phyloP scores from a whole-genome alignment of 768 basidiomycete genomes.

The Tricholoma saponaceum region DNA sequence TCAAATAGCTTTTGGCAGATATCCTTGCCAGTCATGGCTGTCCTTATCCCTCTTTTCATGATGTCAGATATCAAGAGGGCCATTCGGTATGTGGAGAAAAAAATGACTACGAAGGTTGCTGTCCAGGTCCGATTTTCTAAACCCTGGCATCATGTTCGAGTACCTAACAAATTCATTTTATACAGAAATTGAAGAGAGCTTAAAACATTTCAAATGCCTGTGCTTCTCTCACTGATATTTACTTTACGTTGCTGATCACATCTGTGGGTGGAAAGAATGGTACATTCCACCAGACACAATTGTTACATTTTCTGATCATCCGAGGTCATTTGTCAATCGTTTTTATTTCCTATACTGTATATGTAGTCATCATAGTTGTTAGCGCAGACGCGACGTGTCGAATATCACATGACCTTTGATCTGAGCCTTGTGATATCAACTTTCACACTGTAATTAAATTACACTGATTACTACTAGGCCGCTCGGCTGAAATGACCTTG shows the following conservation, averaged over 20 bases:
- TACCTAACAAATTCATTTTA: not conserved
- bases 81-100: slow-evolving; percentile 45
- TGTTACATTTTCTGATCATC: too few relatives aligned
- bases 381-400: too few relatives aligned
- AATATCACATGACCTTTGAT: not conserved
- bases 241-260: not conserved
- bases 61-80: slow-evolving; percentile 46
- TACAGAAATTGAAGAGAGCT: not conserved
- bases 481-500: not conserved
- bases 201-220: not conserved
- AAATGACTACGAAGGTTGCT: slow-evolving; percentile 26
- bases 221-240: not conserved
- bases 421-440: not conserved
- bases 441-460: too few relatives aligned
- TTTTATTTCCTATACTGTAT: too few relatives aligned
- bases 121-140: slow-evolving; percentile 28
- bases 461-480: too few relatives aligned
- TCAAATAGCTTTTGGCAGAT: slow-evolving; percentile 63
- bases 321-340: too few relatives aligned
- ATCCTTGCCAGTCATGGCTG: slow-evolving; percentile 55
- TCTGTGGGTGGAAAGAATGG: not conserved
- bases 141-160: not conserved
- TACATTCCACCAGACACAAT: too few relatives aligned
- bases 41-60: slow-evolving; percentile 55
- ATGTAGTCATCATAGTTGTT: too few relatives aligned